These are phyloP conservation scores for Ramaria rubella DNA, from an alignment of 768 basidiomycete species.

Conservation along the genomic window DNA sequence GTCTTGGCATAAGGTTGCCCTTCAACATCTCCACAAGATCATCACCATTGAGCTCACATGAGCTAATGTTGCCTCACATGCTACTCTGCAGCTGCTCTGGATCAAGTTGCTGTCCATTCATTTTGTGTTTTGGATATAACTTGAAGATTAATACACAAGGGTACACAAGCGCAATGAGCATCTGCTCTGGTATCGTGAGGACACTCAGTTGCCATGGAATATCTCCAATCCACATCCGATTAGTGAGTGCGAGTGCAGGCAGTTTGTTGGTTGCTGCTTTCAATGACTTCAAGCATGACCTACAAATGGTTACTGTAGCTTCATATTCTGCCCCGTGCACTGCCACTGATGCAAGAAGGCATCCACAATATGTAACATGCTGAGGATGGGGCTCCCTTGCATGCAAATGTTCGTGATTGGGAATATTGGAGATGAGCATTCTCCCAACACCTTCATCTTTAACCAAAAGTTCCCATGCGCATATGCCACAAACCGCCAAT, in stretches of 20 bases:
- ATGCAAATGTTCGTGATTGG: no score
- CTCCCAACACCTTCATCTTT: no score
- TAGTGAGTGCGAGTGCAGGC: conserved; percentile 27
- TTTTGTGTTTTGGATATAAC: conserved; percentile 32
- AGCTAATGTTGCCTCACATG: conserved; percentile 32
- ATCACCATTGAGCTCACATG: conserved; percentile 23
- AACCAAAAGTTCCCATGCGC: no score
- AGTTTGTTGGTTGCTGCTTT: background rate
- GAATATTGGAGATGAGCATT: no score
- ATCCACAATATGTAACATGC: no score
- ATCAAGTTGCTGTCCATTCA: conserved; percentile 10
- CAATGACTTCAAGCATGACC: background rate
- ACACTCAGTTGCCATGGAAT: conserved; percentile 23
- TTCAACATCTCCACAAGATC: conserved; percentile 28
- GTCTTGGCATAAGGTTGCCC: conserved; percentile 30
- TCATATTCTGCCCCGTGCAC: no score
- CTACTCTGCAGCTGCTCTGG: conserved; percentile 18
- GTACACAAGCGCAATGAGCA: conserved; percentile 29
- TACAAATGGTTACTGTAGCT: no score
- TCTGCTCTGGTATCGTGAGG: conserved; percentile 32
- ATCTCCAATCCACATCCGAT: conserved; percentile 34
- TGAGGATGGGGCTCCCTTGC: no score
- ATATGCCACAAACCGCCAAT: no score
- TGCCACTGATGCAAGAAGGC: no score
- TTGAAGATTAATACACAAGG: conserved; percentile 31